phyloP scores from a whole-genome alignment of 139 green algal genomes.

The Ettlia oleoabundans region DNA sequence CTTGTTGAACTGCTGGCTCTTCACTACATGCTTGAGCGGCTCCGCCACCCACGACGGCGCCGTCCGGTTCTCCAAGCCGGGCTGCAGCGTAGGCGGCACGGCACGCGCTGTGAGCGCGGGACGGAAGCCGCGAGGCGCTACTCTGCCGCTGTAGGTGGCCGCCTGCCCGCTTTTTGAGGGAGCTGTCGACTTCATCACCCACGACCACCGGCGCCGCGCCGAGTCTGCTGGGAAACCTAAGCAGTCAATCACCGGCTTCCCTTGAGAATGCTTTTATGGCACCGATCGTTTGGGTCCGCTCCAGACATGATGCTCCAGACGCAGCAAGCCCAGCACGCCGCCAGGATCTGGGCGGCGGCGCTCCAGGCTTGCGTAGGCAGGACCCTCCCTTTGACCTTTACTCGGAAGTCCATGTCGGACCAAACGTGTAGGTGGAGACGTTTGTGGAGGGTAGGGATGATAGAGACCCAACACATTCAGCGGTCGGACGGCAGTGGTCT shows the following conservation, averaged over 20 bases:
- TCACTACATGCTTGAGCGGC: slow-evolving; percentile 79
- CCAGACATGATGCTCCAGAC: neutral
- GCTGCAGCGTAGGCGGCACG: slow-evolving; percentile 27
- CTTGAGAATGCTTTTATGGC: neutral
- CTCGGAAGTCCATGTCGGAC: too few species aligned
- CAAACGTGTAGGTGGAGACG: too few species aligned
- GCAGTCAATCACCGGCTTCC: neutral
- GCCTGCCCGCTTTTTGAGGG: neutral
- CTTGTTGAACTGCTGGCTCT: slow-evolving; percentile 92
- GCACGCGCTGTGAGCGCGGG: neutral
- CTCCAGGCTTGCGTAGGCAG: too few species aligned
- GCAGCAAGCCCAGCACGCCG: neutral
- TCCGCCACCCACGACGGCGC: slow-evolving; percentile 29
- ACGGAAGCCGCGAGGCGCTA: neutral
- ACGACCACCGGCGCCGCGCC: neutral
- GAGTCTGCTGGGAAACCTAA: neutral
- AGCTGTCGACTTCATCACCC: neutral
- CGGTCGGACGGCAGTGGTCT: too few species aligned
- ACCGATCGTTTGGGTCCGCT: neutral
- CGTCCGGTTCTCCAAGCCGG: slow-evolving; percentile 12
- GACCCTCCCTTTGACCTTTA: neutral
- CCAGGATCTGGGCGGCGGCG: too few species aligned
- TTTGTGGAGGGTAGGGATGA: too few species aligned
- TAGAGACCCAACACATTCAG: too few species aligned
- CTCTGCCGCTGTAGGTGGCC: neutral